Percentiles rank a stretch among this genome's conserved stretches.
phyloP scores from a whole-genome alignment of 2,329 filamentous ascomycete species.

The Alternaria consortialis region DNA sequence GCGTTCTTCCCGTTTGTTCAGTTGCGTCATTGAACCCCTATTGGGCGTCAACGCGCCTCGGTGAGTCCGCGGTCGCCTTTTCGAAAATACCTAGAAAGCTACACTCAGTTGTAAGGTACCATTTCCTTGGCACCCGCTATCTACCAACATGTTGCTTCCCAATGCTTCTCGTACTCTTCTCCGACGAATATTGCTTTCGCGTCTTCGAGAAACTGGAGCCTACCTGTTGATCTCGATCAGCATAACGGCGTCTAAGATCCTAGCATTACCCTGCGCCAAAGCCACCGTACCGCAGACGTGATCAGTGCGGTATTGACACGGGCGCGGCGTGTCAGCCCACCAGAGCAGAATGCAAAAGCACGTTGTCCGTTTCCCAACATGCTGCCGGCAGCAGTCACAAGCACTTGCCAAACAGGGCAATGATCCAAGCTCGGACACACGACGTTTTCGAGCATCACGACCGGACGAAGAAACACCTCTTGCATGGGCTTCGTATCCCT shows the following conservation, averaged over 20 bases:
- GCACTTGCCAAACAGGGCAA: neutral
- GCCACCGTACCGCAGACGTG: neutral
- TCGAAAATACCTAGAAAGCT: neutral
- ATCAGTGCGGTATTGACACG: neutral
- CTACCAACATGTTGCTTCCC: neutral
- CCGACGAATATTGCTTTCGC: neutral
- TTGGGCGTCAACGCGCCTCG: neutral
- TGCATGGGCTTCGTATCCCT: neutral
- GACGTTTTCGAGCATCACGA: neutral
- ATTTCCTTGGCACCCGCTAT: neutral
- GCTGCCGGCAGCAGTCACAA: neutral
- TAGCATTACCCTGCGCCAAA: neutral
- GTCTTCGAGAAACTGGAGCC: neutral
- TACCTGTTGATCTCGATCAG: neutral
- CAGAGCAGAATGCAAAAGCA: neutral
- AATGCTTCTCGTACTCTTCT: neutral
- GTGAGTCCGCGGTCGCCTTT: neutral
- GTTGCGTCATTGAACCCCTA: slow-evolving; percentile 5
- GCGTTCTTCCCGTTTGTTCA: neutral
- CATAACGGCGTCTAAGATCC: neutral
- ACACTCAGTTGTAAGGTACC: neutral
- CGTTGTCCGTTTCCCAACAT: neutral
- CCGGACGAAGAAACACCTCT: neutral
- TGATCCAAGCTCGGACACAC: neutral
- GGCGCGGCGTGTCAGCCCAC: neutral